Evolutionary conservation across 495 filamentous ascomycete species (phyloP), one percentile per base, ranked within the genome.

Genomic region (Aspergillus campestris): DNA sequence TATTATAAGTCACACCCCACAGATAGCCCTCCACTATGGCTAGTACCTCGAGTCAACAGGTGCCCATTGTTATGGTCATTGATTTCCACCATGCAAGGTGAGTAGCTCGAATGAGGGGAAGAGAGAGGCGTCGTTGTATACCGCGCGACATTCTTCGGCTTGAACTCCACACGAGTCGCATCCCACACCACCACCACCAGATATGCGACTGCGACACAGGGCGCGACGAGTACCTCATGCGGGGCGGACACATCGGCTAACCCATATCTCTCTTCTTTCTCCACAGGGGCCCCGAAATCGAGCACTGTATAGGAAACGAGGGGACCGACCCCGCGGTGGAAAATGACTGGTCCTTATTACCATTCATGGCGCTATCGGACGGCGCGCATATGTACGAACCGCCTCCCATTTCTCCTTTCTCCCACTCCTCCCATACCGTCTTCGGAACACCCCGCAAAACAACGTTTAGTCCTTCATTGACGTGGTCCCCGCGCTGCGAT

Each of bases 351-450:
- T 74, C 80, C 6, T 67, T 95, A 48, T 73, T 98, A 38, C 92
- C 92, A 0, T 98, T 97, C 66, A 95, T 97, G 87, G 92, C 91
- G n/a, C 69, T 98, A 50, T 88, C 87, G 30, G 92, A 98, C 63
- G 92, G 92, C 28, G 92, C 92, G 32, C 92, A 98, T 69, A 77
- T 87, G 87, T 94, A 76, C 57, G 83, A 70, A 34, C 31, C 28
- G 12, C 18, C 38, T 36, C 43, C 36, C 42, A 42, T 30, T 15
- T 42, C 37, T 14, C 15, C 31, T 15, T 11, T 39, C 5, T 41
- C 32, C 31, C 38, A 10, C 12, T 11, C 34, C 5, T 41, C 32
- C 31, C 38, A 10, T 28, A 14, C 44, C 18, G 18, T 24, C 18
- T 24, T 4, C 2, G 18, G 18, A 24, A 24, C 18, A 24, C 18